Percentiles rank a stretch among this genome's conserved stretches.
Conservation (phyloP, 2,329 filamentous ascomycete species). For the Gremmenia infestans region DNA sequence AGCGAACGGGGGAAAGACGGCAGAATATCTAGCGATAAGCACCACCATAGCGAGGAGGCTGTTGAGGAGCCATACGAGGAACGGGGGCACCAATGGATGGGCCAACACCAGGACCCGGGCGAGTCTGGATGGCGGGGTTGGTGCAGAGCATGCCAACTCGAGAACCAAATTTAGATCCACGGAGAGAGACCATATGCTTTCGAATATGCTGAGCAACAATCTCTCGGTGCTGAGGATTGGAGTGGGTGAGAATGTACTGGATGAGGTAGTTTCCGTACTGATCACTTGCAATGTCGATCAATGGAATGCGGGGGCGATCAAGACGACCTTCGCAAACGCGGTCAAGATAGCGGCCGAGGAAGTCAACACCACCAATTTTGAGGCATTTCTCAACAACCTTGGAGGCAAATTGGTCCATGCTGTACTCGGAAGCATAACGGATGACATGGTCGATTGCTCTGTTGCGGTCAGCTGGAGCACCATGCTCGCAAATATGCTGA, state of each 20-base stretch:
- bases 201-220: slow-evolving; percentile 89
- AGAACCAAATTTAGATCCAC: slow-evolving; percentile 96
- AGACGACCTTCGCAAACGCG: slow-evolving; percentile 87
- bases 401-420: slow-evolving; percentile 97
- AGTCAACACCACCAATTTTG: slow-evolving; percentile 89
- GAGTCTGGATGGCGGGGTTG: slow-evolving; percentile 84
- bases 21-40: slow-evolving; percentile 48
- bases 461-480: slow-evolving; percentile 82
- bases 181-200: slow-evolving; percentile 98
- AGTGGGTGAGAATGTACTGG: slow-evolving; percentile 92
- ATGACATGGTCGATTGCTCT: slow-evolving; percentile 95
- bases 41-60: slow-evolving; percentile 51
- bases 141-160: slow-evolving; percentile 98
- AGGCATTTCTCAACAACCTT: slow-evolving; percentile 99
- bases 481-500: slow-evolving; percentile 97
- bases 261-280: slow-evolving; percentile 99
- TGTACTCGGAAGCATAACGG: slow-evolving; percentile 89
- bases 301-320: slow-evolving; percentile 88
- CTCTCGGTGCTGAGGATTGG: slow-evolving; percentile 82
- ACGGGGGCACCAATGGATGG: slow-evolving; percentile 48
- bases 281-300: slow-evolving; percentile 97
- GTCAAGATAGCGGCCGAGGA: slow-evolving; percentile 86
- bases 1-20: slow-evolving; percentile 10
- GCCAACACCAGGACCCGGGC: slow-evolving; percentile 78
- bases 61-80: slow-evolving; percentile 48